phyloP scores from a whole-genome alignment of 2,329 filamentous ascomycete genomes.

The Cordyceps fumosorosea region DNA sequence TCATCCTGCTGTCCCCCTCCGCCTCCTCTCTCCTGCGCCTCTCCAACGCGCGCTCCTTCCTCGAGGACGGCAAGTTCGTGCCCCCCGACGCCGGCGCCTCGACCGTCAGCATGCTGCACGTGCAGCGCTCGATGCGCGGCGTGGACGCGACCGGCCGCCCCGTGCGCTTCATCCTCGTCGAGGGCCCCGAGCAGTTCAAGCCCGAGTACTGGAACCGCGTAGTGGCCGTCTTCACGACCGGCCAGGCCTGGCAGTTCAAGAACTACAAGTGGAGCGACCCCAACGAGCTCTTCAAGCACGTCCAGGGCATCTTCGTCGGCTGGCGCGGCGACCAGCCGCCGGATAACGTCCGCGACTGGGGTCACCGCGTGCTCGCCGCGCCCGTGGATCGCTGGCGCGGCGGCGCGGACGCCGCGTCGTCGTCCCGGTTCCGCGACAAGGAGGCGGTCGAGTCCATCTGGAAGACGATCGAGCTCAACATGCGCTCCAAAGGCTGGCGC shows the following conservation, averaged over 20 bases:
- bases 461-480: constrained; percentile 80
- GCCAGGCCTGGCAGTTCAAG: constrained; percentile 98
- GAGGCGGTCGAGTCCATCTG: constrained; percentile 92
- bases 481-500: constrained; percentile 79
- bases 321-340: constrained; percentile 82
- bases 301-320: constrained; percentile 81
- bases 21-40: constrained; percentile 91
- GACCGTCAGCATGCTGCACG: constrained; percentile 74
- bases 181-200: constrained; percentile 90
- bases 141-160: constrained; percentile 61
- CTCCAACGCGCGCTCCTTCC: constrained; percentile 92
- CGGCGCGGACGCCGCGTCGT: constrained; percentile 40
- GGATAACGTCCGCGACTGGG: constrained; percentile 74
- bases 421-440: constrained; percentile 70
- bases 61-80: constrained; percentile 75
- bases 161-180: constrained; percentile 91
- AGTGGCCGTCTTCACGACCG: constrained; percentile 94
- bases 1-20: constrained; percentile 93
- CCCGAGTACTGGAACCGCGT: constrained; percentile 96
- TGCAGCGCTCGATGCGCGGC: constrained; percentile 67
- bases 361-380: constrained; percentile 71
- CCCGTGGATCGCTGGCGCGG: constrained; percentile 77
- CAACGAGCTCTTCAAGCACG: constrained; percentile 81
- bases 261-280: constrained; percentile 93
- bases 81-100: constrained; percentile 65